These are phyloP conservation scores for Eucalyptus viminalis DNA, from an alignment of 345 rosid species.

Conservation along the genomic window DNA sequence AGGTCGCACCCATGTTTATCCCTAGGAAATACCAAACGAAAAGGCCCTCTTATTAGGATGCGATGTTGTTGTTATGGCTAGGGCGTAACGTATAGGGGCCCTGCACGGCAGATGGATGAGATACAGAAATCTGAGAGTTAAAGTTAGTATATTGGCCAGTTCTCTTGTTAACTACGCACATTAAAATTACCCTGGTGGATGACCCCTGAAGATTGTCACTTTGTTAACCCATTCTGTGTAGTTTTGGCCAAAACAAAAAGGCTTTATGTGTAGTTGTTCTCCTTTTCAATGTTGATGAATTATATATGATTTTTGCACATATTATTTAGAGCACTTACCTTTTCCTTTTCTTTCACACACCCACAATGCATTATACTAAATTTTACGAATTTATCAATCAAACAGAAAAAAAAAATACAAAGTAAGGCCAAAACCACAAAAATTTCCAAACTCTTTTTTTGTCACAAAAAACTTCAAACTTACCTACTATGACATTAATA, in stretches of 20 bases:
- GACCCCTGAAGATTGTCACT: neutral
- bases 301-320: neutral
- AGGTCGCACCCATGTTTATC: neutral
- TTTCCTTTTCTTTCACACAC: neutral
- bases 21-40: neutral
- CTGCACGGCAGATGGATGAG: neutral
- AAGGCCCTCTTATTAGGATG: neutral
- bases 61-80: neutral
- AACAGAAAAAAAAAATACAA: no score
- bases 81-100: neutral
- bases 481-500: no score
- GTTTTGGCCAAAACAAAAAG: neutral
- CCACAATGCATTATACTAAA: neutral
- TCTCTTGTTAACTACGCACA: neutral
- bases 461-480: no score
- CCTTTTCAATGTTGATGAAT: neutral
- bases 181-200: neutral
- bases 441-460: no score
- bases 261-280: neutral
- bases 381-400: neutral
- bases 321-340: rapidly evolving
- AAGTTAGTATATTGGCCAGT: neutral
- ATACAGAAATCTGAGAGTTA: neutral
- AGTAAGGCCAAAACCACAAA: no score
- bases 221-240: neutral